These are phyloP conservation scores for Microcos paniculata DNA, from an alignment of 345 rosid species.

Conservation along the genomic window DNA sequence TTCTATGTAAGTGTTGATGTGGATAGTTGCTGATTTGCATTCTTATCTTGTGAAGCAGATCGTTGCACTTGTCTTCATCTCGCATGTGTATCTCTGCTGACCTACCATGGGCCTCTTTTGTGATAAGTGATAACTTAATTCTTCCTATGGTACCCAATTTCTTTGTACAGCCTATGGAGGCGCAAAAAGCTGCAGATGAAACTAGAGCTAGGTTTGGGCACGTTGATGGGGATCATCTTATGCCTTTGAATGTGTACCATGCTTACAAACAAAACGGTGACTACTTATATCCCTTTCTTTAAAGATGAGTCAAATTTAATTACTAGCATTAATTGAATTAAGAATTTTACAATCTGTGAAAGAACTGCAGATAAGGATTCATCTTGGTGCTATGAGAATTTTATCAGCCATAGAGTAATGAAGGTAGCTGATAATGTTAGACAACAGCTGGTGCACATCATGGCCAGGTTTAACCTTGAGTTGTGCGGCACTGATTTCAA, in stretches of 20 bases:
- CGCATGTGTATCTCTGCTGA: conserved; percentile 99
- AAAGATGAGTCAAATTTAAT: too few relatives aligned
- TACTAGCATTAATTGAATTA: too few relatives aligned
- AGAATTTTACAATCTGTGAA: too few relatives aligned
- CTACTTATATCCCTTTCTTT: conserved; percentile 18
- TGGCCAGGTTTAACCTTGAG: conserved; percentile 76
- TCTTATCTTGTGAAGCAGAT: conserved; percentile 97
- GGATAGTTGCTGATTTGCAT: conserved; percentile 99
- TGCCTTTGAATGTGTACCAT: conserved; percentile 86
- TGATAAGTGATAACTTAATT: too few relatives aligned
- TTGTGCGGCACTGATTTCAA: conserved; percentile 89
- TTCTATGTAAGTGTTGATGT: conserved; percentile 94
- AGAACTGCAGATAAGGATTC: too few relatives aligned
- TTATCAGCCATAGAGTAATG: conserved; percentile 76
- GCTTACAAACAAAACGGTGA: conserved; percentile 93
- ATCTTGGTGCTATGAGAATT: conserved; percentile 99
- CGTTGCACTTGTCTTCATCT: conserved; percentile 91
- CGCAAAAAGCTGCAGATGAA: too few relatives aligned
- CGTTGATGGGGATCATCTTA: too few relatives aligned
- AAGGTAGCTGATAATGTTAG: conserved; percentile 86
- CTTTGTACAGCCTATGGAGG: too few relatives aligned
- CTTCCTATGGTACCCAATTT: too few relatives aligned
- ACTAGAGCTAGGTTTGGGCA: too few relatives aligned
- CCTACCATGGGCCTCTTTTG: conserved; percentile 99
- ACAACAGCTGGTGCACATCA: too few relatives aligned